Conservation (phyloP, 1,284 basidiomycete species). For the Heterobasidion annosum region DNA sequence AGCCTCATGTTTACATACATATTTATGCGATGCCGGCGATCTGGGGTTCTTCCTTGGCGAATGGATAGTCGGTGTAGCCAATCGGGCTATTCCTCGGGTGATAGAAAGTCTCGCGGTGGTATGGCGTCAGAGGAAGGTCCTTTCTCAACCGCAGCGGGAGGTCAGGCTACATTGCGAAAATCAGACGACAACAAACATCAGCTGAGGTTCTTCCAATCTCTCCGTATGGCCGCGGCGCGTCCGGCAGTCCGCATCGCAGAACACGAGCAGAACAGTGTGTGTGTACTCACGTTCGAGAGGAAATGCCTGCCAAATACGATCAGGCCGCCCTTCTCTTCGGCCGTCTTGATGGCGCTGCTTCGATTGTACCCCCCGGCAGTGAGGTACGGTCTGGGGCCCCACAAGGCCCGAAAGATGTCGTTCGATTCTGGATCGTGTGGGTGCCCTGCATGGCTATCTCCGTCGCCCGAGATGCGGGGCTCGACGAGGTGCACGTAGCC, state of each 20-base stretch:
- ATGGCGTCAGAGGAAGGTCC: too few relatives aligned
- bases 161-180: background rate
- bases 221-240: too few relatives aligned
- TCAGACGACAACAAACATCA: background rate
- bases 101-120: too few relatives aligned
- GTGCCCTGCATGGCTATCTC: background rate
- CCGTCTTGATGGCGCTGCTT: slow-evolving; percentile 17
- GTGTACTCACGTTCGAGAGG: slow-evolving; percentile 30
- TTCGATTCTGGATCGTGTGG: slow-evolving; percentile 14
- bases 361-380: slow-evolving; percentile 26
- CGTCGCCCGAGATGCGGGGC: background rate
- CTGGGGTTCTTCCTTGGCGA: too few relatives aligned
- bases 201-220: too few relatives aligned
- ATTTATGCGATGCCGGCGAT: too few relatives aligned
- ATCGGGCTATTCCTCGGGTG: too few relatives aligned
- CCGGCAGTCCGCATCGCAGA: background rate
- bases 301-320: slow-evolving; percentile 41
- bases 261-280: background rate
- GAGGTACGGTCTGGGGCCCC: slow-evolving; percentile 21
- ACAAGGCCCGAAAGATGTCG: slow-evolving; percentile 24
- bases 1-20: too few relatives aligned
- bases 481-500: slow-evolving; percentile 33
- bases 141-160: too few relatives aligned
- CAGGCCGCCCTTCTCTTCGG: slow-evolving; percentile 25
- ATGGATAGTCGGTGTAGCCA: too few relatives aligned